phyloP scores from a whole-genome alignment of 441 rosid species.

The Dalechampia spathulata region DNA sequence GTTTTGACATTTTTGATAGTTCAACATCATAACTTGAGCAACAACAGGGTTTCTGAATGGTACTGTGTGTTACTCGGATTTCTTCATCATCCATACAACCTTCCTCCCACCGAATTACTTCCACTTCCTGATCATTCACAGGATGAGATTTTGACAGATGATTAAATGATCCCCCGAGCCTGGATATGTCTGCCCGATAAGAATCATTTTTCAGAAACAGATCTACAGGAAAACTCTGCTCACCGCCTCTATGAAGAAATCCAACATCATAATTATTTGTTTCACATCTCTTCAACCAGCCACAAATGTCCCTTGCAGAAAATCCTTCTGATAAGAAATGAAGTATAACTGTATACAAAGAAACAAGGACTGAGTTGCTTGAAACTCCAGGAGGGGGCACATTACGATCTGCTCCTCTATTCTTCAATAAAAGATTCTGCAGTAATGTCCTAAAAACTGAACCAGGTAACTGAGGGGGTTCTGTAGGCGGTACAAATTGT shows the following conservation, averaged over 20 bases:
- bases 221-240: slow-evolving; percentile 74
- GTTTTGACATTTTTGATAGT: slow-evolving; percentile 53
- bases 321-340: slow-evolving; percentile 97
- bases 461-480: slow-evolving; percentile 79
- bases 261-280: slow-evolving; percentile 46
- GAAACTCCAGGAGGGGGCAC: slow-evolving; percentile 81
- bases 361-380: slow-evolving; percentile 84
- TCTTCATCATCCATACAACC: slow-evolving; percentile 89
- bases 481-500: slow-evolving; percentile 75
- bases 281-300: slow-evolving; percentile 54
- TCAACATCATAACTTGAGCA: slow-evolving; percentile 77
- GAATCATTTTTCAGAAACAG: slow-evolving; percentile 83
- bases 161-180: slow-evolving; percentile 92
- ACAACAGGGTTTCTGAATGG: slow-evolving; percentile 87
- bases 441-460: slow-evolving; percentile 83
- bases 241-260: slow-evolving; percentile 95
- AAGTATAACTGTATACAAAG: slow-evolving; percentile 77
- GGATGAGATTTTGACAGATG: slow-evolving; percentile 79
- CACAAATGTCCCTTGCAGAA: slow-evolving; percentile 39
- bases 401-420: slow-evolving; percentile 82
- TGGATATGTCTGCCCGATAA: slow-evolving; percentile 75
- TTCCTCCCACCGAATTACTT: slow-evolving; percentile 91
- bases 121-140: slow-evolving; percentile 55
- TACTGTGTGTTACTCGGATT: slow-evolving; percentile 66
- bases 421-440: slow-evolving; percentile 81